Base-by-base conservation (phyloP, 805 yeast species). In the Myxozyma udenii region DNA sequence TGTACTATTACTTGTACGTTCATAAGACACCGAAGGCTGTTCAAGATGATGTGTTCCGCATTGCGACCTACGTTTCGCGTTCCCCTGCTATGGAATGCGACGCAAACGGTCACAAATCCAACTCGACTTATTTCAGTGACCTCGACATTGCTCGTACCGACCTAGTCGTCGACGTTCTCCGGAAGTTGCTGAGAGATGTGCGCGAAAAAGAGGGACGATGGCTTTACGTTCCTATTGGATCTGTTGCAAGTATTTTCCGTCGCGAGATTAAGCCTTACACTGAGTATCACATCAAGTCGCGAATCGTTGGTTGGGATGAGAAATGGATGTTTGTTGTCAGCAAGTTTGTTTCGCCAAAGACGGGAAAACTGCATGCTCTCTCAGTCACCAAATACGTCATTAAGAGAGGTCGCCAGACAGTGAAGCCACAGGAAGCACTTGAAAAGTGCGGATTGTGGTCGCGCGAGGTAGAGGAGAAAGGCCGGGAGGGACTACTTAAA, bases 61-160 rank as follows among this genome's bases (percentile, higher is more conserved):
- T 76, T 40, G 64, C 72, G 0, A 61, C 65, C 12, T 72, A 72
- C 57, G 58, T 66, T 21, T 77, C 89, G 0, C 79, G 78, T 53
- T 85, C 85, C 25, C 83, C 91, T 1, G 80, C 85, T 5, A 69
- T 85, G 63, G 97, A 90, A 65, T 81, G 87, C 64, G 97, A 90
- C 68, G 78, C 86, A 72, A 87, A 87, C 64, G 62, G 88, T 43
- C 98, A 90, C 72, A 91, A 90, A 71, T 80, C 85, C 50, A 91
- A 91, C 66, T 81, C 91, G 4, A 85, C 95, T 1, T 91, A 90
- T 68, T 84, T 85, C 63, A 70, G 74, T 18, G 97, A 90, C 60
- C 72, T 87, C 65, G 97, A 90, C 65, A 74, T 88, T 56, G 81
- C 87, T 2, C 79, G 97, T 64, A 75, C 85, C 5, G 79, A 81